These are phyloP conservation scores for Picea mariana DNA, from an alignment of 83 land plant species.

Conservation along the genomic window DNA sequence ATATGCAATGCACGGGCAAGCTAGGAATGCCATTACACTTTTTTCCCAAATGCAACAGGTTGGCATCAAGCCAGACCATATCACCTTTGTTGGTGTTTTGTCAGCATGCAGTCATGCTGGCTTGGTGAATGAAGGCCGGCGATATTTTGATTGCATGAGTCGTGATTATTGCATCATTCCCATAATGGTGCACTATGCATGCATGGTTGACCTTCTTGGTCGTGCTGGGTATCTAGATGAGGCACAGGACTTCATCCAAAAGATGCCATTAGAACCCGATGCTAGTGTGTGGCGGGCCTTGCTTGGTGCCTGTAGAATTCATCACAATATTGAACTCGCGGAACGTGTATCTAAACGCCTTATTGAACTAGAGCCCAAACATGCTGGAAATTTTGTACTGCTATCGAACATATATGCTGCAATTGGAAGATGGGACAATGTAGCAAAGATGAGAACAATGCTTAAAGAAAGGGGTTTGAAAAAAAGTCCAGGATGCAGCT, in stretches of 20 bases:
- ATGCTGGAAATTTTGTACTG: not conserved
- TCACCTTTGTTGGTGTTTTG: not conserved
- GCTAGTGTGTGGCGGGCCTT: not conserved
- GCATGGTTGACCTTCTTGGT: conserved; percentile 8
- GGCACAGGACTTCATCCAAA: not conserved
- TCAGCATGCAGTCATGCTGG: conserved; percentile 7
- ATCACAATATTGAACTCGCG: not conserved
- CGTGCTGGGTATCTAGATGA: conserved; percentile 4
- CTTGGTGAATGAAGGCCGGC: not conserved
- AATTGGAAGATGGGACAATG: not conserved
- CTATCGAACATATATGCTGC: not conserved
- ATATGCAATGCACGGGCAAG: conserved; percentile 22
- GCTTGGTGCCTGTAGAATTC: not conserved
- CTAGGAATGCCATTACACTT: not conserved
- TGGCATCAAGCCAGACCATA: conserved; percentile 1
- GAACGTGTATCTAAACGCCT: not conserved
- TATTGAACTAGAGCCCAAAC: not conserved
- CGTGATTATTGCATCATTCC: not conserved
- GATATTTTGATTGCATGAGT: not conserved
- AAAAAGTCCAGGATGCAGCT: too few species aligned
- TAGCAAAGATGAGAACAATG: not conserved
- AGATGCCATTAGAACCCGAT: conserved; percentile 3
- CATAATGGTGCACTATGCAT: not conserved
- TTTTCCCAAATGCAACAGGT: not conserved
- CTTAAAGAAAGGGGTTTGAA: not conserved